Base-by-base conservation (phyloP, 352 stramenopile genomes). In the Phytophthora ohioensis region DNA sequence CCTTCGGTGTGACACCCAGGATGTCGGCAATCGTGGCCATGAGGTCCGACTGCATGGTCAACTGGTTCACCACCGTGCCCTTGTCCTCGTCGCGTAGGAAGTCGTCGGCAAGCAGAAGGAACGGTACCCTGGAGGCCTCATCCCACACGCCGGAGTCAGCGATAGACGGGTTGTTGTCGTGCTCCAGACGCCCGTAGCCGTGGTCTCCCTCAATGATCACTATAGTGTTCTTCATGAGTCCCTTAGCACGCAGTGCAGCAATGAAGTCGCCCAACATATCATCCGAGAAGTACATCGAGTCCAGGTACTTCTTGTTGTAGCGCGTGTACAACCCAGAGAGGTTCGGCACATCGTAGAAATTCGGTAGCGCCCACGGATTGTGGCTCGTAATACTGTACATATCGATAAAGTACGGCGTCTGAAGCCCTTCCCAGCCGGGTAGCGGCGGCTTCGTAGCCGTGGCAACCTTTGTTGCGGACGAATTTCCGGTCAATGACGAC, bases 341-440 rank as follows among this genome's bases (percentile, higher is more conserved):
- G 36, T 91, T 78, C 0, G 85, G 81, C 6, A 59, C 46, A 1
- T 78, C 38, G 67, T 88, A 92, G 41, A 78, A 82, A 21, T 73
- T 48, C 6, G 85, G 82, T 11, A 90, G 43, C 11, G 71, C 70
- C 82, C 81, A 91, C 43, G 85, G 85, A 57, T 87, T 88, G 66
- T 91, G 83, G 67, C 81, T 91, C 60, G 85, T 84, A 69, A 91
- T 92, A 57, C 74, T 88, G 73, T 93, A 91, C 80, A 91, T 90
- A 58, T 93, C 77, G 45, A 93, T 91, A 69, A 93, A 93, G 57
- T 82, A 91, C 62, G 85, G 85, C 58, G 78, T 78, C 45, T 82
- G 78, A 32, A 91, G 75, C 4, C 82, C 82, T 78, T 88, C 81
- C 81, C 81, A 90, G 6, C 78, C 81, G 4, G 64, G 63, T 35